A percentile compares a stretch with the other conserved stretches of the same genome.
These are phyloP conservation scores for Aureobasidium sp. DNA, from an alignment of 2,329 filamentous ascomycete species.

Conservation along the genomic window DNA sequence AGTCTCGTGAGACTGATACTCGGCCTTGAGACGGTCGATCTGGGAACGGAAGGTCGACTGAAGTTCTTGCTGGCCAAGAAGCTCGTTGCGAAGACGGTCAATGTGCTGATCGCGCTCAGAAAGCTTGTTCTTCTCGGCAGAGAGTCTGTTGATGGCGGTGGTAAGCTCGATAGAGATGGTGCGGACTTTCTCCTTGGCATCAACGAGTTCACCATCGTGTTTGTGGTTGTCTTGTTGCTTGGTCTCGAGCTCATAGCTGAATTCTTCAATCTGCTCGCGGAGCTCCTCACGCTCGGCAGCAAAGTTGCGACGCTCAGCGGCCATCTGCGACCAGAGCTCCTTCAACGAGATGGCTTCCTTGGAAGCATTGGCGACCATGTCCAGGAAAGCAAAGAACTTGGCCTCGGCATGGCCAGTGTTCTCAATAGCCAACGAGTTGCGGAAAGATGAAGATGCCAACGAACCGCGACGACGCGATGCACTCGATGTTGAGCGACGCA, in stretches of 20 bases:
- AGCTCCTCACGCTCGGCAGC: constrained; percentile 25
- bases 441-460: constrained; percentile 22
- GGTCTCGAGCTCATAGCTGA: constrained; percentile 22
- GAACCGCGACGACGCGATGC: constrained; percentile 17
- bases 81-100: constrained; percentile 21
- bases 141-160: constrained; percentile 19
- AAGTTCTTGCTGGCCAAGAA: constrained; percentile 19
- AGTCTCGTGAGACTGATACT: constrained; percentile 20
- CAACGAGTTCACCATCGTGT: constrained; percentile 20
- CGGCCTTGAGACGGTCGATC: constrained; percentile 21
- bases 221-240: constrained; percentile 18
- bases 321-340: constrained; percentile 24
- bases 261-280: constrained; percentile 23
- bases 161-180: constrained; percentile 20
- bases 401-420: constrained; percentile 24
- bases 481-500: background rate
- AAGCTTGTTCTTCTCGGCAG: constrained; percentile 23
- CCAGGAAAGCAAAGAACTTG: constrained; percentile 27
- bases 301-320: constrained; percentile 24
- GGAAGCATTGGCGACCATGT: constrained; percentile 25
- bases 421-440: constrained; percentile 24
- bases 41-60: constrained; percentile 20
- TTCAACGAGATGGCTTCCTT: constrained; percentile 25
- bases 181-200: constrained; percentile 25
- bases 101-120: constrained; percentile 24